Percentiles rank a stretch among this genome's conserved stretches.
These are phyloP conservation scores for Vigna mungo DNA, from an alignment of 306 rosid genomes.

Conservation along the genomic window DNA sequence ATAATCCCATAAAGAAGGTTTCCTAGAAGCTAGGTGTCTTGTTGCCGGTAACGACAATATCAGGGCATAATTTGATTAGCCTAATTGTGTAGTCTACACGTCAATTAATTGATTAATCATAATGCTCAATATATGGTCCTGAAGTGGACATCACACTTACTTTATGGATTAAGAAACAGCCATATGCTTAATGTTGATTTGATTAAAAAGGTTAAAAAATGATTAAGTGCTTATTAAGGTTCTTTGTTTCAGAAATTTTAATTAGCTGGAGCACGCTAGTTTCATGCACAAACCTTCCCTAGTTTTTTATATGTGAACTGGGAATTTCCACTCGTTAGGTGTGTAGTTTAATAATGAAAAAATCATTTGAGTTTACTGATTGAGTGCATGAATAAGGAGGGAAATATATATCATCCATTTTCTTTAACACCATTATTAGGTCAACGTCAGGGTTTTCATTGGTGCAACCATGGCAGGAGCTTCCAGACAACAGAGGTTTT, in stretches of 20 bases:
- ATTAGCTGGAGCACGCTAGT: constrained; percentile 45
- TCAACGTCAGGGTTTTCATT: background rate
- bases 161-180: constrained; percentile 42
- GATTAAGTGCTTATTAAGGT: constrained; percentile 30
- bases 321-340: too few species aligned
- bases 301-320: constrained; percentile 35
- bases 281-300: constrained; percentile 36
- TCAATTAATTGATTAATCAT: constrained; percentile 30
- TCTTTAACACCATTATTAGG: background rate
- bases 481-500: background rate
- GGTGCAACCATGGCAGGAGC: background rate
- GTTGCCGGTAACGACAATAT: constrained; percentile 46
- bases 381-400: constrained; percentile 12
- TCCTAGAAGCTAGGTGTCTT: constrained; percentile 54
- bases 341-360: background rate
- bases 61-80: constrained; percentile 38
- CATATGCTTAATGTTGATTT: constrained; percentile 42
- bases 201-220: constrained; percentile 23
- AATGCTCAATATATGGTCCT: constrained; percentile 17
- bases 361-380: constrained; percentile 1
- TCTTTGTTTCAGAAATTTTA: constrained; percentile 37
- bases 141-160: constrained; percentile 49
- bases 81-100: constrained; percentile 9
- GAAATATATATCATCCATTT: constrained; percentile 3
- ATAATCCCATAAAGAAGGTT: constrained; percentile 30